Percentiles rank a stretch among this genome's conserved stretches.
phyloP scores from a whole-genome alignment of 768 basidiomycete species.

The Lactifluus rugatus region DNA sequence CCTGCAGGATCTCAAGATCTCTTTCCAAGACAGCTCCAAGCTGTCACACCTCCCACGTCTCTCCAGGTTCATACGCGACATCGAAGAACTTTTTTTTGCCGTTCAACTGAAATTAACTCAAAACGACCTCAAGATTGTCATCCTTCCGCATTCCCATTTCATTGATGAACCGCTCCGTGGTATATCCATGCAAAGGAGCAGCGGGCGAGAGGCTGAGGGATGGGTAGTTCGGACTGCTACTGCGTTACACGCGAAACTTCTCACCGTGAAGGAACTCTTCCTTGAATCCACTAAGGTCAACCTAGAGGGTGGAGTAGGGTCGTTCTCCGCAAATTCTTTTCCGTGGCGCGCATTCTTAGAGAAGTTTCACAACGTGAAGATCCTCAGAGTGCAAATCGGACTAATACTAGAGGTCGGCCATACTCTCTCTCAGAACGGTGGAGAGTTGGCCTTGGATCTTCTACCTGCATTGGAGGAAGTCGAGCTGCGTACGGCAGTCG shows the following conservation, averaged over 20 bases:
- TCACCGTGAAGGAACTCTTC: background rate
- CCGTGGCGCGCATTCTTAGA: background rate
- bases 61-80: background rate
- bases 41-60: background rate
- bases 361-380: background rate
- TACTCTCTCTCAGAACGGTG: background rate
- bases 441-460: background rate
- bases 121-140: background rate
- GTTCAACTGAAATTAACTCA: background rate
- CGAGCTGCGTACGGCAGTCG: background rate
- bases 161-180: background rate
- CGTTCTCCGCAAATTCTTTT: background rate
- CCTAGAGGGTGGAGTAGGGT: background rate
- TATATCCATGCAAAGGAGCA: too few species aligned
- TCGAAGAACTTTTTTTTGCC: background rate
- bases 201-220: too few species aligned
- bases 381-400: background rate
- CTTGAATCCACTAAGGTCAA: background rate
- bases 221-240: background rate
- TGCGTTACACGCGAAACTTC: background rate
- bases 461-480: background rate
- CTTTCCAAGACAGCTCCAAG: background rate
- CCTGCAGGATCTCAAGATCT: background rate
- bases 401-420: background rate
- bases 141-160: background rate